A percentile compares a stretch with the other conserved stretches of the same genome.
phyloP scores from a whole-genome alignment of 164 flowering plant species.

The Magnolia kwangsiensis region DNA sequence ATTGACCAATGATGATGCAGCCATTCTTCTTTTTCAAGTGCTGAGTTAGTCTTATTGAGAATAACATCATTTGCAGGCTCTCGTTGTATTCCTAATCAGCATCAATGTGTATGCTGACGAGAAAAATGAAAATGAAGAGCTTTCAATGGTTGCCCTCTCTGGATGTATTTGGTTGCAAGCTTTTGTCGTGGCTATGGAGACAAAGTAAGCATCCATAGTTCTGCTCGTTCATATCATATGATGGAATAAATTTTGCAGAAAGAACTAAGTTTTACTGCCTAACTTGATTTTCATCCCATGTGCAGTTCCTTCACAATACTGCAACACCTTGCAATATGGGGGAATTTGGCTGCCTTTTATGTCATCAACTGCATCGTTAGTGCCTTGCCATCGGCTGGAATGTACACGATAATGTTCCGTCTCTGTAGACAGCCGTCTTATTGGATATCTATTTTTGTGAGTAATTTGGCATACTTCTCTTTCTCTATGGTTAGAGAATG shows the following conservation, averaged over 20 bases:
- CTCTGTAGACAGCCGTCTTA: conserved; percentile 85
- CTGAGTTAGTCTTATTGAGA: neutral
- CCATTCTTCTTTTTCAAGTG: no score
- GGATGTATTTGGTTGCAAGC: conserved; percentile 99
- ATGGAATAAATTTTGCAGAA: neutral
- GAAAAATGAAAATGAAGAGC: conserved; percentile 91
- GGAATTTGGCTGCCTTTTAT: conserved; percentile 76
- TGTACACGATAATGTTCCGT: conserved; percentile 97
- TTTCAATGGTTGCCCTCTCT: conserved; percentile 96
- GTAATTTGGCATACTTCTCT: conserved; percentile 22
- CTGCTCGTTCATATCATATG: neutral
- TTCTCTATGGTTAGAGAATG: neutral
- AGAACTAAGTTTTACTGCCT: neutral
- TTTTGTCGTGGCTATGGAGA: conserved; percentile 85
- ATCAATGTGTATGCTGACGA: conserved; percentile 85
- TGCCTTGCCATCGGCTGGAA: conserved; percentile 74
- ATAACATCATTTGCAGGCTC: conserved; percentile 51
- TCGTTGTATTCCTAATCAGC: conserved; percentile 75
- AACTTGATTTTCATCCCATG: neutral
- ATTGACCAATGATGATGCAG: no score
- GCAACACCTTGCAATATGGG: conserved; percentile 96
- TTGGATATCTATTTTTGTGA: conserved; percentile 86
- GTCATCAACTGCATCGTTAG: conserved; percentile 81
- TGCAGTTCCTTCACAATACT: conserved; percentile 88
- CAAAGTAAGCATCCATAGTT: conserved; percentile 56